Conservation (phyloP, 208 protist species). For the Trypanosoma vivax region DNA sequence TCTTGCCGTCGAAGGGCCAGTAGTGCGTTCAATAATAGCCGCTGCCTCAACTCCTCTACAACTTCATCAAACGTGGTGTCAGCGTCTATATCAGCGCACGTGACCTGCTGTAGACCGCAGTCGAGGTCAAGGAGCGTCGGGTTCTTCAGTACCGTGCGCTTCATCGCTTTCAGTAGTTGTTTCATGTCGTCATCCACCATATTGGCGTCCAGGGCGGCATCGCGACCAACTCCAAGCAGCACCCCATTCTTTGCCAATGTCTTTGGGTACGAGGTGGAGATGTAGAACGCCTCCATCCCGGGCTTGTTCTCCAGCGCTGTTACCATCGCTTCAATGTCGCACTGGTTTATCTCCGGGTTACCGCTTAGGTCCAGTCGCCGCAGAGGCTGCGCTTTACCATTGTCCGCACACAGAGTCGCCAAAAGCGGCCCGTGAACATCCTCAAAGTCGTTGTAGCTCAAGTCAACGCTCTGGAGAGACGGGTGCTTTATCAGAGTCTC, state of each 20-base stretch:
- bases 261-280: conserved; percentile 16
- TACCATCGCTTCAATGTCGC: conserved; percentile 22
- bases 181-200: no score
- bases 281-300: conserved; percentile 38
- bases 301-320: conserved; percentile 16
- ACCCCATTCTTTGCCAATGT: not conserved
- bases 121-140: conserved; percentile 35
- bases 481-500: conserved; percentile 27
- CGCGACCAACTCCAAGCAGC: conserved; percentile 8
- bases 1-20: conserved; percentile 3
- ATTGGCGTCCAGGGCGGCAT: conserved; percentile 16
- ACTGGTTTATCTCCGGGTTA: conserved; percentile 31
- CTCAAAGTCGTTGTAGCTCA: conserved; percentile 74
- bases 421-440: conserved; percentile 41
- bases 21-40: conserved; percentile 52
- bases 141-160: conserved; percentile 18
- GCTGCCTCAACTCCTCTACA: conserved; percentile 32
- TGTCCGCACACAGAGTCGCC: conserved; percentile 6
- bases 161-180: conserved; percentile 29
- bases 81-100: conserved; percentile 10
- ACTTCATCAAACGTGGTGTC: not conserved
- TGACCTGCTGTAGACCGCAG: conserved; percentile 10
- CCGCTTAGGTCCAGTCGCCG: conserved; percentile 32
- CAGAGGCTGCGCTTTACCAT: conserved; percentile 12
- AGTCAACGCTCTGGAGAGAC: conserved; percentile 32